Evolutionary conservation across 2,329 filamentous ascomycete species (phyloP), one percentile per base, ranked within the genome.

Genomic region (Parafenestella ontariensis): DNA sequence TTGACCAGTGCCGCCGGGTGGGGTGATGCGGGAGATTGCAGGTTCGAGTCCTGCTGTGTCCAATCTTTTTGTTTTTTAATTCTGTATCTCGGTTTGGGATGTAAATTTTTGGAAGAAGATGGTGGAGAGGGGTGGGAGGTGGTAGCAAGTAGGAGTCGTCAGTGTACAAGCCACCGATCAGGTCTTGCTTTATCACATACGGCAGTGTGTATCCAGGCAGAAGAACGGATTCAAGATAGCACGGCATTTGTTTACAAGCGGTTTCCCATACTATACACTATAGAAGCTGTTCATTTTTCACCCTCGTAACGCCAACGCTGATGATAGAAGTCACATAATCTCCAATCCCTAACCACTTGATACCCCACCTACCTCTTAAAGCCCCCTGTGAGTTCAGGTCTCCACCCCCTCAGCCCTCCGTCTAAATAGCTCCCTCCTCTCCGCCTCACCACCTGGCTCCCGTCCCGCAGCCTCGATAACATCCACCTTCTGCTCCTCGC

Each of bases 301-400:
- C 24, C 37, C 37, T 40, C 15, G 74, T 84, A 87, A 55, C 86
- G 84, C 67, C 89, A 89, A 73, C 89, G 87, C 66, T 72, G 66
- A 56, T 47, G 46, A 49, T 44, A 17, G 17, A 39, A 43, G 41
- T 37, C 28, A 20, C 28, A 33, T 34, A n/a, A n/a, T n/a, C n/a
- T n/a, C n/a, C n/a, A n/a, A n/a, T n/a, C n/a, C n/a, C n/a, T n/a
- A n/a, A n/a, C 11, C 23, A 24, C 33, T 52, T 24, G 17, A 17
- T 13, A 4, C 4, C 15, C n/a, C 13, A 34, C 13, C n/a, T 13
- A n/a, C 31, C 11, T 34, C 31, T 49, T 36, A 10, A 28, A 31
- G n/a, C 18, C 13, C 5, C 23, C 8, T 10, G 17, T 21, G 10
- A 13, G 34, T 20, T 54, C 46, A 63, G 1, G 36, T 57, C 48